Evolutionary conservation across 2,329 filamentous ascomycete species (phyloP).

Genomic region (Mycosphaerella sp.): DNA sequence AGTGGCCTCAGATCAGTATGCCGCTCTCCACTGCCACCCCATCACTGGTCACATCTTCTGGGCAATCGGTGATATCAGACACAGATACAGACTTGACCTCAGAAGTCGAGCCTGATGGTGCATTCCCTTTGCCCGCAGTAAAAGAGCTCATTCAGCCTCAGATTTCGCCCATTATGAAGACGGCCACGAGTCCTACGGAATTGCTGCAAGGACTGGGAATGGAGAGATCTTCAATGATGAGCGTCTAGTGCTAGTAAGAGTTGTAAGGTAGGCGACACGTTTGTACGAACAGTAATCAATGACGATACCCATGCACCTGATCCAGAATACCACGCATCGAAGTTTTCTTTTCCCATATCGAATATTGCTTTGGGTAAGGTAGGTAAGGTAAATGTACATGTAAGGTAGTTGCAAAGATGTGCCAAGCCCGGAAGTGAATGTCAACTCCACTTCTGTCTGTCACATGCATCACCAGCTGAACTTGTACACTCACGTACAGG

Average conservation of each 20-base stretch:
- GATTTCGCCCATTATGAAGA: slow-evolving; percentile 6
- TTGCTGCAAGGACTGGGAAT: slow-evolving; percentile 2
- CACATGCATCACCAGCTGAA: not conserved
- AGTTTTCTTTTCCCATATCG: not conserved
- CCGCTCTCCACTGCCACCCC: slow-evolving; percentile 13
- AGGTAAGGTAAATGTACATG: too few relatives aligned
- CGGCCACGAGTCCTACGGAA: slow-evolving; percentile 1
- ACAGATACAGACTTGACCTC: slow-evolving; percentile 13
- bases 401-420: not conserved
- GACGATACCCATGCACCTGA: not conserved
- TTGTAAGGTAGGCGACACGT: not conserved
- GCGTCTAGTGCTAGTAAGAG: not conserved
- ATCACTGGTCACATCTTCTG: slow-evolving; percentile 16
- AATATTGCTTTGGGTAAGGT: too few relatives aligned
- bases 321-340: not conserved
- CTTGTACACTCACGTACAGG: not conserved
- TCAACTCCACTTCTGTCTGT: not conserved
- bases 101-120: not conserved
- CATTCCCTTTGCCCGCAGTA: not conserved
- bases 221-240: slow-evolving; percentile 7
- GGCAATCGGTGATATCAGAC: slow-evolving; percentile 18
- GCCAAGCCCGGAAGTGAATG: not conserved
- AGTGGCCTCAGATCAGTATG: slow-evolving; percentile 14
- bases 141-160: not conserved
- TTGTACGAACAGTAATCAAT: not conserved